Base-by-base conservation (phyloP, 1,284 basidiomycete species). In the Stereum hirsutum region DNA sequence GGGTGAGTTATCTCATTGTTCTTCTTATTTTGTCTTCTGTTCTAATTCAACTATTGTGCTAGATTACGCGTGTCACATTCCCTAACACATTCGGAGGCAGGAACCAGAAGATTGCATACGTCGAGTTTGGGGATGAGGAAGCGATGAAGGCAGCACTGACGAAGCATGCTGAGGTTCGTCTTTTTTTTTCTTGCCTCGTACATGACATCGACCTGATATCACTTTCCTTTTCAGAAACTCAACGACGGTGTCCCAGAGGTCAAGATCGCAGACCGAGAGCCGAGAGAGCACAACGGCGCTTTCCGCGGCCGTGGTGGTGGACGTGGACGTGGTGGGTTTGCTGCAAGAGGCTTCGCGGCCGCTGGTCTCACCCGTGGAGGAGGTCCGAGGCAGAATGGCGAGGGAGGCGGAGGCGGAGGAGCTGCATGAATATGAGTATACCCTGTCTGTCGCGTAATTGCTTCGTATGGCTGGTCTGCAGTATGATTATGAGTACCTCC, bases 101-200 rank as follows among this genome's bases (percentile, higher is more conserved):
- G 45, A 65, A 50, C 44, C 63, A 68, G 52, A 80, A 69, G 52
- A 67, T 86, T 45, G 86, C 78, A 1, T 94, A 91, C 54, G 77
- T 93, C 46, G 91, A 94, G 58, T 94, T 93, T 60, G 82, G 75
- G 6, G 84, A 85, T 53, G 89, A 92, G 55, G 83, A 82, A 37
- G 71, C 78, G 19, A 88, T 92, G 85, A 83, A 77, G 54, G 72
- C 68, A 20, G 89, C 80, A 1, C 62, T 93, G 20, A 79, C 77
- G 49, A 81, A 78, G 52, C 78, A 84, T 53, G 73, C 69, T 12
- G 78, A 81, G 59, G 88, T 88, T 51, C 47, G 70, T 62, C n/a
- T 12, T 17, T 26, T 12, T n/a, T n/a, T 12, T 12, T 5, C 32
- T 27, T 19, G 8, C 20, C 5, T 21, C 15, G n/a, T n/a, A n/a